phyloP scores from a whole-genome alignment of 441 rosid species.

The Melastoma candidum region DNA sequence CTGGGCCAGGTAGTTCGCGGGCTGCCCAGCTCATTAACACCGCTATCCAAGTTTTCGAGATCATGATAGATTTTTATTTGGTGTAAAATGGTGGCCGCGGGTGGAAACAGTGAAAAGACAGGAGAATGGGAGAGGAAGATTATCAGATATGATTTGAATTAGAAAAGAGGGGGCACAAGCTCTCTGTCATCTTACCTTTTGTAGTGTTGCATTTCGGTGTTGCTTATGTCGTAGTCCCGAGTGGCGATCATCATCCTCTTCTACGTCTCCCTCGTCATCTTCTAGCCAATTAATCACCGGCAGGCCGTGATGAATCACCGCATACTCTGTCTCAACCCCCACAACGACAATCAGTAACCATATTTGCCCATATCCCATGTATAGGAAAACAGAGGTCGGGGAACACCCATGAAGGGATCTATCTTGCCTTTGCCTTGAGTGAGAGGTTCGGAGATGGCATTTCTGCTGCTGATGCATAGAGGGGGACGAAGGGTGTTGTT shows the following conservation, averaged over 20 bases:
- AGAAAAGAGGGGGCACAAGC: no score
- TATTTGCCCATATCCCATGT: not conserved
- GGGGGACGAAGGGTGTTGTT: conserved; percentile 2
- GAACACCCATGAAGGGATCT: not conserved
- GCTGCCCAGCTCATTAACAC: no score
- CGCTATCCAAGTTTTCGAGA: no score
- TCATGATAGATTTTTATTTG: no score
- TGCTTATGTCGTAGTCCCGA: no score
- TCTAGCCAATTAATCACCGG: conserved; percentile 51
- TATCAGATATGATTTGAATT: no score
- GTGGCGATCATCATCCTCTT: conserved; percentile 10
- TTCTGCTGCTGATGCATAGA: not conserved
- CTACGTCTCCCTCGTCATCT: conserved; percentile 30
- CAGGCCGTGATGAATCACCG: conserved; percentile 34
- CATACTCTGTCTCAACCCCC: conserved; percentile 26
- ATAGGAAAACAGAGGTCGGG: not conserved
- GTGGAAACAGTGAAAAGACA: no score
- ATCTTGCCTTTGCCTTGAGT: conserved; percentile 25
- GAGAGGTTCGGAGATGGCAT: conserved; percentile 35
- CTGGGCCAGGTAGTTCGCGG: no score
- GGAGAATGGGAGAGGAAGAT: no score
- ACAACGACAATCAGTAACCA: not conserved
- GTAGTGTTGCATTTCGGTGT: no score
- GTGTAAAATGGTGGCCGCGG: no score
- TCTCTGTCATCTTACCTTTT: no score